Evolutionary conservation across 768 basidiomycete genomes (phyloP).

Genomic region (Pulveroboletus sp.): DNA sequence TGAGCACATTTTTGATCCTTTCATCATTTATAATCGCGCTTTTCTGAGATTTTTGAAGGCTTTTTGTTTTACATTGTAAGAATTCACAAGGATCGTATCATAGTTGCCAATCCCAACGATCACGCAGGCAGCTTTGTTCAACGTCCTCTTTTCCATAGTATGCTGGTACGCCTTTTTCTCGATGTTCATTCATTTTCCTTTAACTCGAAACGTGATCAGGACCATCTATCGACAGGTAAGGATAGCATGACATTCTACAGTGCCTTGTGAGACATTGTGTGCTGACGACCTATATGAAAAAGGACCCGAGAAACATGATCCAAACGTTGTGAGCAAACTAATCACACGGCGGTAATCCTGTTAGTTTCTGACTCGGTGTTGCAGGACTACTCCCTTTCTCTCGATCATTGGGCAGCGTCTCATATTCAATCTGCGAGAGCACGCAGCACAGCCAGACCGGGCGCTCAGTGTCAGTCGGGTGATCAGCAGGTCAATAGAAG

Average conservation of each 20-base stretch:
- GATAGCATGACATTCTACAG: too few relatives aligned
- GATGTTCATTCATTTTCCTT: neutral
- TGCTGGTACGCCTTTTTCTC: constrained; percentile 14
- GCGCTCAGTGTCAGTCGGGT: too few relatives aligned
- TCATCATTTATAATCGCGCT: neutral
- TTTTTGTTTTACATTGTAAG: constrained; percentile 19
- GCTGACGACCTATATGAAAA: neutral
- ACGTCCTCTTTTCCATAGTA: constrained; percentile 3
- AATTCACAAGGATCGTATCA: neutral
- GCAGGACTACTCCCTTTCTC: neutral
- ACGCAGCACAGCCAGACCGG: too few relatives aligned
- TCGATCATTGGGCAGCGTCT: constrained; percentile 15
- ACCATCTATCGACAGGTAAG: constrained; percentile 3
- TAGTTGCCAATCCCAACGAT: neutral
- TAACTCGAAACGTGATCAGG: constrained; percentile 7
- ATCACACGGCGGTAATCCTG: too few relatives aligned
- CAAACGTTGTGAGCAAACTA: neutral
- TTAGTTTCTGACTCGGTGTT: too few relatives aligned
- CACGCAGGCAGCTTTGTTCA: constrained; percentile 12
- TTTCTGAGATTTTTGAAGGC: constrained; percentile 3
- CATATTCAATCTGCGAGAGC: constrained; percentile 12
- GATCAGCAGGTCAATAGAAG: too few relatives aligned
- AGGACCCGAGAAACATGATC: neutral
- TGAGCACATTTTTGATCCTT: neutral
- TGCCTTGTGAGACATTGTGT: neutral